These are phyloP conservation scores for Rhodamnia rubescens DNA, from an alignment of 345 rosid species.

Conservation along the genomic window DNA sequence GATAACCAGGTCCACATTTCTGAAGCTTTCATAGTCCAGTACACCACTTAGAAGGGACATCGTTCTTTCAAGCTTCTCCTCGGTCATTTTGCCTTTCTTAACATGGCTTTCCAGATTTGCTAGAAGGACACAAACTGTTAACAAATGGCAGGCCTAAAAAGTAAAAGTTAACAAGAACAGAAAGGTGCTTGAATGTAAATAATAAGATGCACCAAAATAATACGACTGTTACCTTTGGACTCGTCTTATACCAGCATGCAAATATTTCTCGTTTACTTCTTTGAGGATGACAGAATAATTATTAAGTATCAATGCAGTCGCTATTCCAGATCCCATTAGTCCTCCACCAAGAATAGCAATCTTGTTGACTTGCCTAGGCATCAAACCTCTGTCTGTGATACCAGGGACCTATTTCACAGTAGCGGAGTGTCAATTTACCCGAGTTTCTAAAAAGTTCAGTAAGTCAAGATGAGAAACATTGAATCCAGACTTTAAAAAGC, in stretches of 20 bases:
- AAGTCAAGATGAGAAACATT: background rate
- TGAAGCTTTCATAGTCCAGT: conserved; percentile 76
- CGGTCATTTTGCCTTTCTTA: conserved; percentile 67
- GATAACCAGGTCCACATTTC: conserved; percentile 85
- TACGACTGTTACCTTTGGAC: conserved; percentile 47
- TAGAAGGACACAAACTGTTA: conserved; percentile 7
- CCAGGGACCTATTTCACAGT: conserved; percentile 63
- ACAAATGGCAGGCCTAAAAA: background rate
- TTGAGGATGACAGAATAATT: conserved; percentile 77
- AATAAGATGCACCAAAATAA: background rate
- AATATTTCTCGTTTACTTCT: conserved; percentile 80
- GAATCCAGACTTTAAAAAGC: background rate
- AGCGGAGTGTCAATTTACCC: background rate
- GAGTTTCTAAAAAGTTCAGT: background rate
- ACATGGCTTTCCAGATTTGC: conserved; percentile 84
- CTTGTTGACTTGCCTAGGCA: conserved; percentile 61
- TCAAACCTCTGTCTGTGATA: conserved; percentile 67
- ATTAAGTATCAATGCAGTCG: conserved; percentile 72
- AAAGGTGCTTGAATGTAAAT: background rate
- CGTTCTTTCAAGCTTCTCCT: conserved; percentile 68
- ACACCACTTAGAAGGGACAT: conserved; percentile 64
- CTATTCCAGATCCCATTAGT: conserved; percentile 98
- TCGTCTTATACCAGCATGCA: conserved; percentile 80
- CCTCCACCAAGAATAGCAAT: conserved; percentile 97
- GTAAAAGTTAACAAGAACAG: background rate